A percentile compares a stretch with the other conserved stretches of the same genome.
Evolutionary conservation across 805 yeast genomes (phyloP).

Genomic region (Pichia insulana): DNA sequence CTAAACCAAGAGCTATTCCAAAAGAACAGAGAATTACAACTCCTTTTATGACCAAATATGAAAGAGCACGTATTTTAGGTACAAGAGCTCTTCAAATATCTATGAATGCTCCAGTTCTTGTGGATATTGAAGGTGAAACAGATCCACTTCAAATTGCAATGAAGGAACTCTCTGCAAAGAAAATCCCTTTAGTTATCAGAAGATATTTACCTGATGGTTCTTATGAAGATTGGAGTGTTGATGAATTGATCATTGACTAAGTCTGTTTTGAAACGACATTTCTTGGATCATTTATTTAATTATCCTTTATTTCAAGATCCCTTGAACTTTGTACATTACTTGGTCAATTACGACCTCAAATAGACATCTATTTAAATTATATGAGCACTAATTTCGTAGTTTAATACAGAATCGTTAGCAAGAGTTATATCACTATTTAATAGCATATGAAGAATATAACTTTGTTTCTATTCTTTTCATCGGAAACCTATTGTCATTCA

Average conservation of each 20-base stretch:
- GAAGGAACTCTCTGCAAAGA: slow-evolving; percentile 91
- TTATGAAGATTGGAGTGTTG: slow-evolving; percentile 98
- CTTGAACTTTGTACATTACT: too few species aligned
- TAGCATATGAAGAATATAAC: too few species aligned
- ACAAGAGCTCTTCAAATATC: slow-evolving; percentile 96
- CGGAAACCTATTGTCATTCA: too few species aligned
- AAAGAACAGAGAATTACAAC: slow-evolving; percentile 87
- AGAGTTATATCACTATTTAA: too few species aligned
- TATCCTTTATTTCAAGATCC: too few species aligned
- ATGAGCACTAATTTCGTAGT: too few species aligned
- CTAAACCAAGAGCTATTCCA: slow-evolving; percentile 61
- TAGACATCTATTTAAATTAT: too few species aligned
- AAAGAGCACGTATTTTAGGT: slow-evolving; percentile 94
- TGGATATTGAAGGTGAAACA: slow-evolving; percentile 97
- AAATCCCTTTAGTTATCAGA: slow-evolving; percentile 91
- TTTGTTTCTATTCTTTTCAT: too few species aligned
- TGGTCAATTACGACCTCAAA: too few species aligned
- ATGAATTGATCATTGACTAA: slow-evolving; percentile 83
- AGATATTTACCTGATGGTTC: slow-evolving; percentile 95
- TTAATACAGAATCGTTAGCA: too few species aligned
- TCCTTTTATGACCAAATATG: slow-evolving; percentile 98
- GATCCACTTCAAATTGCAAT: slow-evolving; percentile 97
- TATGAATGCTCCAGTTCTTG: slow-evolving; percentile 96
- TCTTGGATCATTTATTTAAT: background rate
- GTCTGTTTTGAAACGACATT: background rate